A percentile compares a stretch with the other conserved stretches of the same genome.
Conservation (phyloP, 2,329 filamentous ascomycete genomes). For the Aspergillus phoenicis region DNA sequence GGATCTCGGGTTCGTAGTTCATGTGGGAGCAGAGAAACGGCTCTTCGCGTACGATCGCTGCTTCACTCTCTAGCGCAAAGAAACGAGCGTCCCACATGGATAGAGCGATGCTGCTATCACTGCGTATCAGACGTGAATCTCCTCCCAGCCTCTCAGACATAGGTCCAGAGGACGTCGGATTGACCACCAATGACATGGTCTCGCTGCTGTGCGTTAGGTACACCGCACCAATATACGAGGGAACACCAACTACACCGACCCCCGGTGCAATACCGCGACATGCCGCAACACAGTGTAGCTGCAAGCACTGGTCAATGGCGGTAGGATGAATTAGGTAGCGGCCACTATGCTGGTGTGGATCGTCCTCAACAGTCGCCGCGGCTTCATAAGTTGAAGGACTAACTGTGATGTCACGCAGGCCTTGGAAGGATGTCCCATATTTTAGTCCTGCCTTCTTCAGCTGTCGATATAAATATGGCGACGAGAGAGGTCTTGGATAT, state of each 20-base stretch:
- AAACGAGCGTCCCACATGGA: neutral
- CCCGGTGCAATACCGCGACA: conserved; percentile 7
- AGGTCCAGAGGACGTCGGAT: neutral
- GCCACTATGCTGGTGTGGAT: neutral
- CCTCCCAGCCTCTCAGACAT: neutral
- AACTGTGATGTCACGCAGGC: conserved; percentile 15
- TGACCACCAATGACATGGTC: neutral
- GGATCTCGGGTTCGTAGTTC: neutral
- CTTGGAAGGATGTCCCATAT: conserved; percentile 17
- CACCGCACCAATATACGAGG: conserved; percentile 9
- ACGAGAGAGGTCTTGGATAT: neutral
- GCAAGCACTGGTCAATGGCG: conserved; percentile 20
- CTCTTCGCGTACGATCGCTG: neutral
- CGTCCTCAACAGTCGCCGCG: neutral
- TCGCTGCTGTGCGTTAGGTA: neutral
- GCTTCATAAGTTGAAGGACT: conserved; percentile 6
- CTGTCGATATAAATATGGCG: conserved; percentile 8
- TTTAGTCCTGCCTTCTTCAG: conserved; percentile 12
- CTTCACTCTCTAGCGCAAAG: neutral
- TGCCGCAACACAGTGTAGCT: conserved; percentile 16
- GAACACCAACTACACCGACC: conserved; percentile 2
- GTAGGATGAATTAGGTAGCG: conserved; percentile 19
- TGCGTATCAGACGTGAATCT: neutral
- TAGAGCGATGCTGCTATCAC: neutral
- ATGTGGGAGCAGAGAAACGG: neutral